Percentiles rank a stretch among this genome's conserved stretches.
phyloP scores from a whole-genome alignment of 345 rosid genomes.

The Lumnitzera littorea region DNA sequence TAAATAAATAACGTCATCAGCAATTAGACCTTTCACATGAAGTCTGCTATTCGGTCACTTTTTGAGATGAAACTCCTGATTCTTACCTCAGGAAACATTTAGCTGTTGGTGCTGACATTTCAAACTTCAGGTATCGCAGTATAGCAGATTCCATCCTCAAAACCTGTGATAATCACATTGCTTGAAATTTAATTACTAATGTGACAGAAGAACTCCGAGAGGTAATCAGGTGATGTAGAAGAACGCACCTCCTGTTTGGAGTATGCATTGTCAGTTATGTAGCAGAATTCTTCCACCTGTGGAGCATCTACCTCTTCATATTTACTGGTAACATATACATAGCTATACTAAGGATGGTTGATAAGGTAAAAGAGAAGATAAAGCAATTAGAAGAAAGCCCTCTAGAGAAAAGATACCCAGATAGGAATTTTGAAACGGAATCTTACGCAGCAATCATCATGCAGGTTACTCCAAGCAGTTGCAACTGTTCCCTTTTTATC shows the following conservation, averaged over 20 bases:
- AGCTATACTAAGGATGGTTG: not conserved
- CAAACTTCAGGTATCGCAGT: constrained; percentile 79
- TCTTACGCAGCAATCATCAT: constrained; percentile 95
- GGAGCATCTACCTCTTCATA: constrained; percentile 92
- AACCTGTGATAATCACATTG: constrained; percentile 32
- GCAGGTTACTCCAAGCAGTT: constrained; percentile 87
- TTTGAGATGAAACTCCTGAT: not conserved
- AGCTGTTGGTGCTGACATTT: constrained; percentile 83
- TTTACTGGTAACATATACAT: constrained; percentile 37
- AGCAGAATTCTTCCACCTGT: constrained; percentile 88
- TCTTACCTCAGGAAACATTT: constrained; percentile 81
- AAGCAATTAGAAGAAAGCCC: too few relatives aligned
- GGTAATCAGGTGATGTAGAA: not conserved
- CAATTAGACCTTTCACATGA: constrained; percentile 5
- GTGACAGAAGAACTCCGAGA: constrained; percentile 5
- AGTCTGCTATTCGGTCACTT: not conserved
- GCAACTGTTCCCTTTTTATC: constrained; percentile 71
- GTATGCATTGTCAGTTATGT: constrained; percentile 90
- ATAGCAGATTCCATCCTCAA: constrained; percentile 87
- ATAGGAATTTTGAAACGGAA: too few relatives aligned
- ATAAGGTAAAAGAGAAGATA: not conserved
- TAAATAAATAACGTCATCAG: not conserved
- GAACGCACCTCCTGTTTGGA: constrained; percentile 62
- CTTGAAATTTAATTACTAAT: not conserved
- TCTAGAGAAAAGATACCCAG: too few relatives aligned